A percentile compares a stretch with the other conserved stretches of the same genome.
These are phyloP conservation scores for Fusarium secorum DNA, from an alignment of 2,329 filamentous ascomycete species.

Conservation along the genomic window DNA sequence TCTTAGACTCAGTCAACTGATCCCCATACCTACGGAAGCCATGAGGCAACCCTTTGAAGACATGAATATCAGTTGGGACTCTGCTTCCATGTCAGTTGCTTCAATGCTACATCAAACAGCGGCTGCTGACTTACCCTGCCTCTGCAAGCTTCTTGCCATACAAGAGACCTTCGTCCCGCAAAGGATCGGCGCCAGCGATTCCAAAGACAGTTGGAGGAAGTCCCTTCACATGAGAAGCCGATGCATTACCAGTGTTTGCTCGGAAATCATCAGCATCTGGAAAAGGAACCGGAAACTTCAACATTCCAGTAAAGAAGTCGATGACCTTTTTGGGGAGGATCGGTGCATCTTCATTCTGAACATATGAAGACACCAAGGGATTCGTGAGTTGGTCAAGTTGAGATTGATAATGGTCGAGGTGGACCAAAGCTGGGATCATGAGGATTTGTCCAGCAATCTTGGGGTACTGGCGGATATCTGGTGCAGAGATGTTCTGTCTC, in stretches of 20 bases:
- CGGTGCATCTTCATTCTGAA: constrained; percentile 57
- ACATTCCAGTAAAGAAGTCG: constrained; percentile 37
- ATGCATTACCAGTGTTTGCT: constrained; percentile 48
- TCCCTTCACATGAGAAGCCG: constrained; percentile 47
- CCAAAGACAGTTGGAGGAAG: constrained; percentile 56
- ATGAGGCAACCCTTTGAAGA: constrained; percentile 63
- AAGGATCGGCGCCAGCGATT: constrained; percentile 55
- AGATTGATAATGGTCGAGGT: constrained; percentile 18
- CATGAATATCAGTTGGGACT: constrained; percentile 56
- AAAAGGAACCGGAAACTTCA: constrained; percentile 33
- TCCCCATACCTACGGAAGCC: constrained; percentile 54
- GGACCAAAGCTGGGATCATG: constrained; percentile 56
- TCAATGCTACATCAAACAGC: fast-evolving
- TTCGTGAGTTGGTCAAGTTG: constrained; percentile 48
- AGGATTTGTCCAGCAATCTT: constrained; percentile 59
- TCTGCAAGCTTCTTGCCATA: constrained; percentile 54
- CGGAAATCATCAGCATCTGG: constrained; percentile 44
- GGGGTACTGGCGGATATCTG: constrained; percentile 24
- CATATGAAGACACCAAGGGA: constrained; percentile 51
- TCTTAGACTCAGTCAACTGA: constrained; percentile 46
- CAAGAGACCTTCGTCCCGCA: constrained; percentile 59
- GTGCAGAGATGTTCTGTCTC: constrained; percentile 47
- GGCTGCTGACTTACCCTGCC: constrained; percentile 49
- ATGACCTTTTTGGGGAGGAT: constrained; percentile 51
- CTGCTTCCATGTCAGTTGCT: constrained; percentile 33